Percentiles rank a stretch among this genome's conserved stretches.
phyloP scores from a whole-genome alignment of 2,329 filamentous ascomycete species.

The Trichoderma citrinoviride region DNA sequence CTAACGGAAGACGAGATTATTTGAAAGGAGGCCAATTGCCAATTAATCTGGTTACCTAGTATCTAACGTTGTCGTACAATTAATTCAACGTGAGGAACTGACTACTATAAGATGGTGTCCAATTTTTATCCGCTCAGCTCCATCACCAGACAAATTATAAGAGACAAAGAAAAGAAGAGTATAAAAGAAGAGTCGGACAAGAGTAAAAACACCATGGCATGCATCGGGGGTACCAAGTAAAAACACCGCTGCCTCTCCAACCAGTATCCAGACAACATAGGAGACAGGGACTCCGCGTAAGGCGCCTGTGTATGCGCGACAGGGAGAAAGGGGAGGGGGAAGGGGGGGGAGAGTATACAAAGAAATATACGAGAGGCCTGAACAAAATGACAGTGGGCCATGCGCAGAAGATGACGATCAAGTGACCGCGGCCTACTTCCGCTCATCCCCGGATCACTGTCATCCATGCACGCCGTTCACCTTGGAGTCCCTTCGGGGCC shows the following conservation, averaged over 20 bases:
- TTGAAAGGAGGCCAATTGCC: background rate
- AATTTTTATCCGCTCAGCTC: conserved; percentile 14
- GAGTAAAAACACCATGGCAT: conserved; percentile 8
- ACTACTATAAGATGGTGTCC: conserved; percentile 17
- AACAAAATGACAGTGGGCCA: background rate
- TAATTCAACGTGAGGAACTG: conserved; percentile 12
- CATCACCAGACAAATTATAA: conserved; percentile 18
- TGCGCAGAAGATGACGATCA: background rate
- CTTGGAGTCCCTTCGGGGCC: conserved; percentile 36
- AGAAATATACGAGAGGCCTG: conserved; percentile 14
- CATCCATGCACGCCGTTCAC: conserved; percentile 34
- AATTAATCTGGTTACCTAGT: background rate
- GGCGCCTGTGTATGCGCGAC: background rate
- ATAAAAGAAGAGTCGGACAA: background rate
- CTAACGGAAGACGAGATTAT: background rate
- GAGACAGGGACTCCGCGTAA: conserved; percentile 20
- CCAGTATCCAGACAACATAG: conserved; percentile 21
- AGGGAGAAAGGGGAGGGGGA: background rate
- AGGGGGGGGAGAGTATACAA: conserved; percentile 15
- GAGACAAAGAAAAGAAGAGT: background rate
- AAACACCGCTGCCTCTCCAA: conserved; percentile 21
- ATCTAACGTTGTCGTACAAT: conserved; percentile 7
- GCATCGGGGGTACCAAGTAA: background rate
- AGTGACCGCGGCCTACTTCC: background rate
- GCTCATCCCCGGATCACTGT: background rate